These are phyloP conservation scores for Petunia axillaris DNA, from an alignment of 257 asterid species.

Conservation along the genomic window DNA sequence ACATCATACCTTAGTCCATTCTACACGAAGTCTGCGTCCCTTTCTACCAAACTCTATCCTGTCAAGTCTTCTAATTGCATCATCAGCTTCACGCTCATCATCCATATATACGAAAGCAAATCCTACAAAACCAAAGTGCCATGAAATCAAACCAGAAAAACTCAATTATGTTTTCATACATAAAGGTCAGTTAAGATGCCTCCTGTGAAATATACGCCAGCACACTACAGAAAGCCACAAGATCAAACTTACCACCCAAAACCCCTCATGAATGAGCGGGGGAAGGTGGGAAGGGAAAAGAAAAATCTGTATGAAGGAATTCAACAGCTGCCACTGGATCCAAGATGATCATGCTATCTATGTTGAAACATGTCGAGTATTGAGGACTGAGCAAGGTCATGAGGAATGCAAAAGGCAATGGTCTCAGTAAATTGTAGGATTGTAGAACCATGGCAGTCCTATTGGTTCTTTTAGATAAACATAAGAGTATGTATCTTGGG, in stretches of 20 bases:
- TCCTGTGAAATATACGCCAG: conserved; percentile 43
- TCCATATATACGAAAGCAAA: conserved; percentile 94
- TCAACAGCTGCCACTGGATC: conserved; percentile 96
- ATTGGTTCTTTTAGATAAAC: conserved; percentile 84
- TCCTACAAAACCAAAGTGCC: conserved; percentile 53
- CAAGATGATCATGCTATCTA: conserved; percentile 83
- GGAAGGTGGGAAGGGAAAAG: conserved; percentile 36
- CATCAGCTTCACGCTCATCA: conserved; percentile 96
- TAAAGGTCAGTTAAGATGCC: conserved; percentile 36
- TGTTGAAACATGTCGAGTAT: conserved; percentile 85
- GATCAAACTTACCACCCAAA: conserved; percentile 51
- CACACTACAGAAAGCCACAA: conserved; percentile 43
- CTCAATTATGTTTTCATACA: background rate
- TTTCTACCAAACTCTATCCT: conserved; percentile 83
- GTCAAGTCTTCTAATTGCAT: conserved; percentile 89
- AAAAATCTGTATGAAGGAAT: conserved; percentile 55
- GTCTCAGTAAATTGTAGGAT: conserved; percentile 80
- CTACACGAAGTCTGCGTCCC: conserved; percentile 84
- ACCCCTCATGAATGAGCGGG: conserved; percentile 52
- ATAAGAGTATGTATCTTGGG: conserved; percentile 81
- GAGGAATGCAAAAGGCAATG: conserved; percentile 95
- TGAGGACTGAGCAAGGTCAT: conserved; percentile 90
- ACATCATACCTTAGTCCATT: conserved; percentile 81
- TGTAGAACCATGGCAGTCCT: conserved; percentile 89
- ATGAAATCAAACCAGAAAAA: conserved; percentile 13